A percentile compares a stretch with the other conserved stretches of the same genome.
phyloP scores from a whole-genome alignment of 345 rosid species.

The Ricinus communis region DNA sequence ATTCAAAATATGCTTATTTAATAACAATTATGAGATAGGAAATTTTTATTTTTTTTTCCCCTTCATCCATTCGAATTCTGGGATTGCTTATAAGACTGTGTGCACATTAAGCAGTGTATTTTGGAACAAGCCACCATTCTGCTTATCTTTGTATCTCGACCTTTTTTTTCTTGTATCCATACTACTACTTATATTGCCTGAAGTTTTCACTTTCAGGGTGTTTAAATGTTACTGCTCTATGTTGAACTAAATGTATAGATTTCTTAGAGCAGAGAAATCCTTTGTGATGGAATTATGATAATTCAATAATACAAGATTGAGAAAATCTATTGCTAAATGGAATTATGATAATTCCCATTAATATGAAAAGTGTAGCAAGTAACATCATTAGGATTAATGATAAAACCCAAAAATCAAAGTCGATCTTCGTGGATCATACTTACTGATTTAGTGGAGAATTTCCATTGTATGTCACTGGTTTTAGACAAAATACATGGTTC shows the following conservation, averaged over 20 bases:
- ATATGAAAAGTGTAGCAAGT: too few relatives aligned
- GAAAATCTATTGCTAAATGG: too few relatives aligned
- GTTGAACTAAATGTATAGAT: neutral
- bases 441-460: too few relatives aligned
- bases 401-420: too few relatives aligned
- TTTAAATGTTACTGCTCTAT: neutral
- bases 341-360: too few relatives aligned
- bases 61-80: constrained; percentile 19
- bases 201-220: neutral
- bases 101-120: constrained; percentile 29
- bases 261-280: too few relatives aligned
- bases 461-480: too few relatives aligned
- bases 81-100: constrained; percentile 20
- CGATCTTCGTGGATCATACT: too few relatives aligned
- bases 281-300: too few relatives aligned
- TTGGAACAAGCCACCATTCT: constrained; percentile 12
- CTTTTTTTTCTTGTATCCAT: constrained; percentile 9
- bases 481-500: too few relatives aligned
- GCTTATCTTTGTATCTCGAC: constrained; percentile 1
- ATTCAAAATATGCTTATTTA: constrained; percentile 27
- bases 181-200: neutral
- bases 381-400: too few relatives aligned
- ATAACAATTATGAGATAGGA: constrained; percentile 25
- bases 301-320: too few relatives aligned
- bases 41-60: neutral